These are phyloP conservation scores for Marasmius sp. DNA, from an alignment of 1,284 basidiomycete genomes.

Conservation along the genomic window DNA sequence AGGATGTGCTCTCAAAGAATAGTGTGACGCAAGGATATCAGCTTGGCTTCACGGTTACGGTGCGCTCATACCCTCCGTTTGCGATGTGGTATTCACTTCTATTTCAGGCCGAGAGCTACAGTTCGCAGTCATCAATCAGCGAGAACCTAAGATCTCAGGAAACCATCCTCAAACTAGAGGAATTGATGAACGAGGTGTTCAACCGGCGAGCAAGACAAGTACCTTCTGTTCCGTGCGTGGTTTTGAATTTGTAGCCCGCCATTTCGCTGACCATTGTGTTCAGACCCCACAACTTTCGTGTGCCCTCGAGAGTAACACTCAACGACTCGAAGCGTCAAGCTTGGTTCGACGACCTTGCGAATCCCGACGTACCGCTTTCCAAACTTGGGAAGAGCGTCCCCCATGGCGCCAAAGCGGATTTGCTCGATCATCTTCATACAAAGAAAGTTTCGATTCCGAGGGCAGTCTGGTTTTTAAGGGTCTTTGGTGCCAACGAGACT, in stretches of 20 bases:
- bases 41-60: constrained; percentile 60
- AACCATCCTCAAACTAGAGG: constrained; percentile 70
- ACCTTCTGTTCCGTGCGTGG: constrained; percentile 61
- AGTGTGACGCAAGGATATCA: constrained; percentile 82
- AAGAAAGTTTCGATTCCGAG: constrained; percentile 83
- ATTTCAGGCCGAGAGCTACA: constrained; percentile 64
- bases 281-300: constrained; percentile 77
- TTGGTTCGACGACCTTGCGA: constrained; percentile 91
- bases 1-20: constrained; percentile 77
- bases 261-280: not conserved
- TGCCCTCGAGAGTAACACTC: constrained; percentile 86
- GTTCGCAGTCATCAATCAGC: constrained; percentile 54
- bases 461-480: constrained; percentile 94
- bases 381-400: constrained; percentile 91
- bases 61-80: constrained; percentile 30
- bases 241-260: constrained; percentile 6
- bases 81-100: not conserved
- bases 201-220: constrained; percentile 56
- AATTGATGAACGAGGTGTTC: constrained; percentile 81
- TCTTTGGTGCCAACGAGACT: constrained; percentile 94
- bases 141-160: constrained; percentile 48
- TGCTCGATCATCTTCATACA: constrained; percentile 84
- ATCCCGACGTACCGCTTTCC: constrained; percentile 83
- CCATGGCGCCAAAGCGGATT: constrained; percentile 90
- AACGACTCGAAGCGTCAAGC: constrained; percentile 87